These are phyloP conservation scores for Macaranga tanarius DNA, from an alignment of 441 rosid species.

Conservation along the genomic window DNA sequence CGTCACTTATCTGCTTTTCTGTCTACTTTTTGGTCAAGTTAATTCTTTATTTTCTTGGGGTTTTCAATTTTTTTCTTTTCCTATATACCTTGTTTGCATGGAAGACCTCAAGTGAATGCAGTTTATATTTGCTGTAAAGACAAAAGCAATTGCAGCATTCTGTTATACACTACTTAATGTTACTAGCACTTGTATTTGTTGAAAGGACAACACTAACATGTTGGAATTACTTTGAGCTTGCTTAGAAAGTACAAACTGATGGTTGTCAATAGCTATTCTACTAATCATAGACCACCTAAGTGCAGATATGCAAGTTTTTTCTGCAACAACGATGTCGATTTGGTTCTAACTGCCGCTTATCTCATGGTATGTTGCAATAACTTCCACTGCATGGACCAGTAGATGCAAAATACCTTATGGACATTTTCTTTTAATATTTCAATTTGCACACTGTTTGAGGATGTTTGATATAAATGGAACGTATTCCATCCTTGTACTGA, in stretches of 20 bases:
- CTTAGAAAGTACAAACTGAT: slow-evolving; percentile 5
- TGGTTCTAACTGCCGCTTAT: slow-evolving; percentile 86
- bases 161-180: background rate
- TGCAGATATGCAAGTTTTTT: slow-evolving; percentile 99
- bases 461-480: slow-evolving; percentile 8
- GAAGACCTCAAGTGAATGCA: background rate
- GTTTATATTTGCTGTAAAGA: slow-evolving; percentile 10
- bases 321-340: slow-evolving; percentile 94
- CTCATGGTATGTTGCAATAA: slow-evolving; percentile 76
- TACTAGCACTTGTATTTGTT: background rate
- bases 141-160: background rate
- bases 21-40: background rate
- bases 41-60: background rate
- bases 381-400: slow-evolving; percentile 25
- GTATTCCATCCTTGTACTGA: background rate
- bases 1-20: slow-evolving; percentile 11
- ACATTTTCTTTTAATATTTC: slow-evolving; percentile 3
- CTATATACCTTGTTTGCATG: background rate
- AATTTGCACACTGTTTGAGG: background rate
- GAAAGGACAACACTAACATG: slow-evolving; percentile 1
- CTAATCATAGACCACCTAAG: slow-evolving; percentile 54
- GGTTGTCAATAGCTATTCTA: slow-evolving; percentile 31
- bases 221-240: background rate
- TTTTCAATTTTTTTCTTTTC: background rate
- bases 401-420: slow-evolving; percentile 12